Conservation (phyloP, 805 yeast genomes). For the Kluyveromyces lactis region DNA sequence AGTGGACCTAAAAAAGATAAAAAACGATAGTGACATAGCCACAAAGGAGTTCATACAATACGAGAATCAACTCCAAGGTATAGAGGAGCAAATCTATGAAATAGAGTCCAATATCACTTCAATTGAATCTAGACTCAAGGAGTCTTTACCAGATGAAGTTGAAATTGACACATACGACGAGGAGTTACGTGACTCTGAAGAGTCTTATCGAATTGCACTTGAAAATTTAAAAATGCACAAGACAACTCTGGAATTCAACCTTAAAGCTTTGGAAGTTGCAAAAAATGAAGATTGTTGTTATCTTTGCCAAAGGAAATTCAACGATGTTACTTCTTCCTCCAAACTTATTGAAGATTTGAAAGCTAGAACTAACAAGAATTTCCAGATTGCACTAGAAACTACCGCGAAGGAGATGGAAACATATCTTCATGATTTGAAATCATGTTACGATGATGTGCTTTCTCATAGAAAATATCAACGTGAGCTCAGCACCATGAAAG, state of each 20-base stretch:
- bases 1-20: not conserved
- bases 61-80: not conserved
- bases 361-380: constrained; percentile 25
- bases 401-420: constrained; percentile 29
- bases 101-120: not conserved
- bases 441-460: constrained; percentile 19
- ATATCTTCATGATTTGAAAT: constrained; percentile 19
- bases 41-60: not conserved
- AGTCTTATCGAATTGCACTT: constrained; percentile 49
- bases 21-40: not conserved
- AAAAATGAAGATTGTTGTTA: constrained; percentile 50
- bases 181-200: constrained; percentile 48
- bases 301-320: constrained; percentile 64
- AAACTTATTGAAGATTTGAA: constrained; percentile 24
- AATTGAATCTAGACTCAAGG: constrained; percentile 11
- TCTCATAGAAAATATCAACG: constrained; percentile 7
- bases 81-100: not conserved
- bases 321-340: constrained; percentile 25
- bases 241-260: constrained; percentile 62
- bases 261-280: constrained; percentile 60
- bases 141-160: constrained; percentile 31
- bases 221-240: constrained; percentile 61
- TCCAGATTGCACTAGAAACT: constrained; percentile 27
- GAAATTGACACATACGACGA: constrained; percentile 43
- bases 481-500: constrained; percentile 3